Evolutionary conservation across 805 yeast species (phyloP).

Genomic region (Phaffomyces opuntiae): DNA sequence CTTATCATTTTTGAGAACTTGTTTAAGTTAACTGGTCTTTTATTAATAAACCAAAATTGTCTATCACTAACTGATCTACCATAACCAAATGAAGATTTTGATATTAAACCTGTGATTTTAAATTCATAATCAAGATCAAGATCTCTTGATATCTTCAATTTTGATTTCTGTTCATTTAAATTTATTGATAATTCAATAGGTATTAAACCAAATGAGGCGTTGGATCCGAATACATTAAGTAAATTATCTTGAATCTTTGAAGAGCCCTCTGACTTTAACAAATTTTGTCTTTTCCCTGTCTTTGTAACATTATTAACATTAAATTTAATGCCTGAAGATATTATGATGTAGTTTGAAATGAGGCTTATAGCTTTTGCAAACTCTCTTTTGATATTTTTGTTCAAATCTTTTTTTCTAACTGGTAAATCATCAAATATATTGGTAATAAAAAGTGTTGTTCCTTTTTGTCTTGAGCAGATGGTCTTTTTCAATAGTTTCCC

Average conservation of each 20-base stretch:
- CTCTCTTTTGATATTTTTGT: conserved; percentile 61
- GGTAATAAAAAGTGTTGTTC: conserved; percentile 58
- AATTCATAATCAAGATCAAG: conserved; percentile 26
- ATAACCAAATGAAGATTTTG: conserved; percentile 73
- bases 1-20: conserved; percentile 52
- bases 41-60: conserved; percentile 68
- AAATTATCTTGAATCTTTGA: conserved; percentile 48
- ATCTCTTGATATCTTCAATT: conserved; percentile 7
- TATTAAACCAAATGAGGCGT: conserved; percentile 50
- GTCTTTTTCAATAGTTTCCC: conserved; percentile 44
- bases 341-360: conserved; percentile 61
- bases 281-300: conserved; percentile 41
- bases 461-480: conserved; percentile 49
- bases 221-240: conserved; percentile 63
- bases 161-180: conserved; percentile 23
- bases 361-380: conserved; percentile 59
- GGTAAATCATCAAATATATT: conserved; percentile 67
- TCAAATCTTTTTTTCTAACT: conserved; percentile 71
- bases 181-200: conserved; percentile 39
- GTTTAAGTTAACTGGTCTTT: conserved; percentile 62
- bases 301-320: conserved; percentile 46
- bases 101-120: conserved; percentile 52
- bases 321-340: conserved; percentile 51
- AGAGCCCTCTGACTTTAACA: conserved; percentile 53
- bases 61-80: conserved; percentile 69